These are phyloP conservation scores for Coemansia sp. DNA, from an alignment of 192 early-diverging fungal species.

Conservation along the genomic window DNA sequence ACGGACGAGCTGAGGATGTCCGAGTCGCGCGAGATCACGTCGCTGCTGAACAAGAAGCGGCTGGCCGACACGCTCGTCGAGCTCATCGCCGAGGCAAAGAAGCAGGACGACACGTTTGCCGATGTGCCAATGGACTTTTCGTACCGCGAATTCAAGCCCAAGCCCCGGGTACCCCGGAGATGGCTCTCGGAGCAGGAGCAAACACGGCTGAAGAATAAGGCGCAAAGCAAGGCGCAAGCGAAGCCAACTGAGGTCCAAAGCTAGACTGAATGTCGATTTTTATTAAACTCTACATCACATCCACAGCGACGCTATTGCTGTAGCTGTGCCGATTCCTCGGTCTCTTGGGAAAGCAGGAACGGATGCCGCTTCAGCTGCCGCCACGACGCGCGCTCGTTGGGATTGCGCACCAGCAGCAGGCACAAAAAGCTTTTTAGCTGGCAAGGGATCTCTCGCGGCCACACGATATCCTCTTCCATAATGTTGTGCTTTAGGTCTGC, in stretches of 20 bases:
- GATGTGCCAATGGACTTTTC: conserved; percentile 43
- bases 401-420: conserved; percentile 34
- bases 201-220: no score
- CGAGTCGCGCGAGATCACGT: conserved; percentile 29
- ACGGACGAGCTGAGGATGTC: conserved; percentile 50
- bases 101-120: conserved; percentile 36
- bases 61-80: conserved; percentile 31
- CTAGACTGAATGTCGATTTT: no score
- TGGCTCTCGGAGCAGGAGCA: conserved; percentile 28
- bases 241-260: no score
- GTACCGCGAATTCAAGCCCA: conserved; percentile 27
- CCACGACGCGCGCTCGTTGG: conserved; percentile 27
- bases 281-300: no score
- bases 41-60: conserved; percentile 45
- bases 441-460: conserved; percentile 49
- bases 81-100: conserved; percentile 43
- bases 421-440: conserved; percentile 39
- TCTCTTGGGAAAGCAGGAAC: conserved; percentile 27
- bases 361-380: conserved; percentile 23
- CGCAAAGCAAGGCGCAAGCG: no score
- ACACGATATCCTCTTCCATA: conserved; percentile 49
- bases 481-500: conserved; percentile 47
- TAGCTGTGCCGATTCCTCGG: conserved; percentile 37
- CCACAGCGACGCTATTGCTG: no score
- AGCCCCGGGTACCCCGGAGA: conserved; percentile 19